phyloP scores from a whole-genome alignment of 139 green algal species.

The Spirogloea muscicola region DNA sequence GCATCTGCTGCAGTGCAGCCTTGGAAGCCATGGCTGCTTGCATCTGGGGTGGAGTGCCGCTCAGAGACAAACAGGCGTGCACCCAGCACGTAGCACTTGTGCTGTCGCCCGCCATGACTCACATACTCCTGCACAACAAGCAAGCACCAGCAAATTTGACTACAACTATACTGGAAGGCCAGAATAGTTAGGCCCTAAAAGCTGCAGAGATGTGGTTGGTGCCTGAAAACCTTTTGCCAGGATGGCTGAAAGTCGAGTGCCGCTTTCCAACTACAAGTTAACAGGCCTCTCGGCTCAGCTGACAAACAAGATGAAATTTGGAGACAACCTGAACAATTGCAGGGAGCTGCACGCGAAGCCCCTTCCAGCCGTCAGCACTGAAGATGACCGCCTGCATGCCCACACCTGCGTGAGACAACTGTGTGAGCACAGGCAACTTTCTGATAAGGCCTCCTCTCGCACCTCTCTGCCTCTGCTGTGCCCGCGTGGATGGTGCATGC shows the following conservation, averaged over 20 bases:
- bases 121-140: constrained; percentile 77
- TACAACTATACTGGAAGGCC: too few relatives aligned
- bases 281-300: background rate
- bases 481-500: too few relatives aligned
- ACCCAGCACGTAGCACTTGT: constrained; percentile 74
- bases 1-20: background rate
- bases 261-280: background rate
- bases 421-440: background rate
- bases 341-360: constrained; percentile 54
- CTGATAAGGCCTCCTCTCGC: too few relatives aligned
- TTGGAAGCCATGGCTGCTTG: background rate
- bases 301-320: constrained; percentile 2
- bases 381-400: constrained; percentile 33
- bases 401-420: background rate
- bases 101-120: constrained; percentile 66
- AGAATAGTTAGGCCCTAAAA: too few relatives aligned
- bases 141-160: too few relatives aligned
- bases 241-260: background rate
- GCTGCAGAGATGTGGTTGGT: background rate
- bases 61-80: constrained; percentile 46
- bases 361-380: constrained; percentile 26
- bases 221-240: background rate
- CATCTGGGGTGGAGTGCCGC: constrained; percentile 34
- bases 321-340: constrained; percentile 31
- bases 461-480: too few relatives aligned